Evolutionary conservation across 1,284 basidiomycete genomes (phyloP).

Genomic region (Agroathelia rolfsii): DNA sequence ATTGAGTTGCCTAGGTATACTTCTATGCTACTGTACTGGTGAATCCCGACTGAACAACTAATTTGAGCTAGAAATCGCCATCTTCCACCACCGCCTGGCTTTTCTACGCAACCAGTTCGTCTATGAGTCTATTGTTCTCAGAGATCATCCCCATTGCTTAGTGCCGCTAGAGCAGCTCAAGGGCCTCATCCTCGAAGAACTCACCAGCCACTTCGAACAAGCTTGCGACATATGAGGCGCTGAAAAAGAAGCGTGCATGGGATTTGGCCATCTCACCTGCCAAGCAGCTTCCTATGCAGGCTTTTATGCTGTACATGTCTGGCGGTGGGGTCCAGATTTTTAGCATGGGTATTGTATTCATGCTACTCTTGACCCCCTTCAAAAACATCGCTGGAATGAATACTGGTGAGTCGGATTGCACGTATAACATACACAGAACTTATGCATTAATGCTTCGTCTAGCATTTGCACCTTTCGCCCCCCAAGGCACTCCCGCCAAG

Average conservation of each 20-base stretch:
- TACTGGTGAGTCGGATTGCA: slow-evolving; percentile 38
- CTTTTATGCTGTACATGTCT: slow-evolving; percentile 94
- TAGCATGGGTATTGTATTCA: slow-evolving; percentile 87
- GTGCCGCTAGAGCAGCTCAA: no score
- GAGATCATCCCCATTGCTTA: no score
- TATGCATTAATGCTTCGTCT: slow-evolving; percentile 1
- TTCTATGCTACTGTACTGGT: not conserved
- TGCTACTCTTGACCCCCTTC: slow-evolving; percentile 77
- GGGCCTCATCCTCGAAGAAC: no score
- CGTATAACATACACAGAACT: not conserved
- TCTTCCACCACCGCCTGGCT: slow-evolving; percentile 54
- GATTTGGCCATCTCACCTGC: slow-evolving; percentile 78
- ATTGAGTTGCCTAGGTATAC: slow-evolving; percentile 27
- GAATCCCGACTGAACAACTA: not conserved
- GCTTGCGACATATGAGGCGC: slow-evolving; percentile 45
- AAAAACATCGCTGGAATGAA: slow-evolving; percentile 73
- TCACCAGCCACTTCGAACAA: no score
- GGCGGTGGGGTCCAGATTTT: slow-evolving; percentile 89
- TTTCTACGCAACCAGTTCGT: slow-evolving; percentile 26
- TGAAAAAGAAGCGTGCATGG: slow-evolving; percentile 82
- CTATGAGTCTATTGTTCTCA: slow-evolving; percentile 17
- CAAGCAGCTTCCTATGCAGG: slow-evolving; percentile 88
- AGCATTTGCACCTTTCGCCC: slow-evolving; percentile 64
- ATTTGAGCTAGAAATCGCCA: slow-evolving; percentile 44
- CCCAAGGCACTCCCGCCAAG: slow-evolving; percentile 40